These are phyloP conservation scores for Chaetomium sp. DNA, from an alignment of 2,329 filamentous ascomycete genomes.

Conservation along the genomic window DNA sequence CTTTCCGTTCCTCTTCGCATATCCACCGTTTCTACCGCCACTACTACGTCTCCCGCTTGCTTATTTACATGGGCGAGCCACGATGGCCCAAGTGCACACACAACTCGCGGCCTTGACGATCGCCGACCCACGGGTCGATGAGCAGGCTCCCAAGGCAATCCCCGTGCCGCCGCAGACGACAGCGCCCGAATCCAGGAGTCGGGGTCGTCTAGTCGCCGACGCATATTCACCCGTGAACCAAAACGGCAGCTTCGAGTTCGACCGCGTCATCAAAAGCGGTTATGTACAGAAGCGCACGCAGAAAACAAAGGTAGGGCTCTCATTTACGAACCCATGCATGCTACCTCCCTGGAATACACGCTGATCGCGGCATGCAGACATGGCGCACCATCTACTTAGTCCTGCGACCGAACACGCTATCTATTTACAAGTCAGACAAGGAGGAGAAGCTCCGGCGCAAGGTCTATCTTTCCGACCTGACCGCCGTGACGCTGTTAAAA, in stretches of 20 bases:
- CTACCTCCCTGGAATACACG: background rate
- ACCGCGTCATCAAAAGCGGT: slow-evolving; percentile 88
- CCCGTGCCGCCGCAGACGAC: slow-evolving; percentile 36
- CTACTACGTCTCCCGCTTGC: slow-evolving; percentile 11
- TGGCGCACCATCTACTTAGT: slow-evolving; percentile 93
- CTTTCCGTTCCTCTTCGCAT: slow-evolving; percentile 15
- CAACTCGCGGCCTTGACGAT: slow-evolving; percentile 33
- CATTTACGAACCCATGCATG: slow-evolving; percentile 4
- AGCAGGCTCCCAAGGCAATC: slow-evolving; percentile 32
- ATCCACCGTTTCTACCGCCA: slow-evolving; percentile 1
- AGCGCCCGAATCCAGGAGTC: slow-evolving; percentile 42
- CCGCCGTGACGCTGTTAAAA: slow-evolving; percentile 84
- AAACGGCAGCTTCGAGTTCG: slow-evolving; percentile 94
- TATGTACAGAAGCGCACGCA: slow-evolving; percentile 85
- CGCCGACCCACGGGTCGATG: slow-evolving; percentile 26
- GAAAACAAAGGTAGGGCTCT: slow-evolving; percentile 78
- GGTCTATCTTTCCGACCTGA: slow-evolving; percentile 84
- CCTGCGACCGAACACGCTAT: slow-evolving; percentile 84
- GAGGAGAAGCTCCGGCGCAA: slow-evolving; percentile 89
- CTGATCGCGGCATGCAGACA: slow-evolving; percentile 53
- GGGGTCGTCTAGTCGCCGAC: slow-evolving; percentile 57
- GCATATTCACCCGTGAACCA: slow-evolving; percentile 85
- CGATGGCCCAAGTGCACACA: slow-evolving; percentile 33
- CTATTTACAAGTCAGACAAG: slow-evolving; percentile 88
- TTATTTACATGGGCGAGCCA: slow-evolving; percentile 24